Conservation (phyloP, 2,329 filamentous ascomycete species). For the Neofusicoccum cordaticola region DNA sequence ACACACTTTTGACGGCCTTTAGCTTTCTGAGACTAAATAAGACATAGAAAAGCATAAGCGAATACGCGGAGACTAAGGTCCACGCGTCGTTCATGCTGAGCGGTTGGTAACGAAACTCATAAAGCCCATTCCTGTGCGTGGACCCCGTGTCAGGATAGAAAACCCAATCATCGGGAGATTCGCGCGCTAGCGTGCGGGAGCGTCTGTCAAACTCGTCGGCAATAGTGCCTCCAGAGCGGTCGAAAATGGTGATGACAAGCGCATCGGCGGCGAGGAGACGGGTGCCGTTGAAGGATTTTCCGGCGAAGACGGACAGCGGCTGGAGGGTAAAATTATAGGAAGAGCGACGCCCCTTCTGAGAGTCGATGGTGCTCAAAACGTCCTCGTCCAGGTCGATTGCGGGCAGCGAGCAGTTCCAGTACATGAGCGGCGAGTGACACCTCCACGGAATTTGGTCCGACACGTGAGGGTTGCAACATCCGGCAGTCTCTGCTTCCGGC, state of each 20-base stretch:
- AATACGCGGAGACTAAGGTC: conserved; percentile 64
- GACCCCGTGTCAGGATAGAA: conserved; percentile 62
- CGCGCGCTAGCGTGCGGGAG: conserved; percentile 52
- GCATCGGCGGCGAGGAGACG: conserved; percentile 70
- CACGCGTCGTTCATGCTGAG: conserved; percentile 66
- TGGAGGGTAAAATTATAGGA: conserved; percentile 71
- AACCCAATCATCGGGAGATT: conserved; percentile 57
- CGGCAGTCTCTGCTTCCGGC: not conserved
- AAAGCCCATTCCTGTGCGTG: conserved; percentile 59
- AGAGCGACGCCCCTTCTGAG: conserved; percentile 59
- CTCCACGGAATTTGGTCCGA: conserved; percentile 55
- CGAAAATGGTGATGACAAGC: conserved; percentile 73
- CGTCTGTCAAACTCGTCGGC: conserved; percentile 64
- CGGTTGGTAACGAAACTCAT: conserved; percentile 76
- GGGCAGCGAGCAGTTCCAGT: conserved; percentile 67
- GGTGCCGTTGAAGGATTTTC: conserved; percentile 70
- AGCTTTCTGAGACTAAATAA: conserved; percentile 65
- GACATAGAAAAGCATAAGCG: conserved; percentile 63
- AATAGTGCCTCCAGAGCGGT: conserved; percentile 63
- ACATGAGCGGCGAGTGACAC: conserved; percentile 78
- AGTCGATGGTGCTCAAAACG: conserved; percentile 68
- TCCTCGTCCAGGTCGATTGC: conserved; percentile 61
- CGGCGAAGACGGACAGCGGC: conserved; percentile 77
- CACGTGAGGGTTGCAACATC: conserved; percentile 19
- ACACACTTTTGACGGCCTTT: conserved; percentile 70